A percentile compares a stretch with the other conserved stretches of the same genome.
phyloP scores from a whole-genome alignment of 179 eudicot species.

The Heliamphora pulchella region DNA sequence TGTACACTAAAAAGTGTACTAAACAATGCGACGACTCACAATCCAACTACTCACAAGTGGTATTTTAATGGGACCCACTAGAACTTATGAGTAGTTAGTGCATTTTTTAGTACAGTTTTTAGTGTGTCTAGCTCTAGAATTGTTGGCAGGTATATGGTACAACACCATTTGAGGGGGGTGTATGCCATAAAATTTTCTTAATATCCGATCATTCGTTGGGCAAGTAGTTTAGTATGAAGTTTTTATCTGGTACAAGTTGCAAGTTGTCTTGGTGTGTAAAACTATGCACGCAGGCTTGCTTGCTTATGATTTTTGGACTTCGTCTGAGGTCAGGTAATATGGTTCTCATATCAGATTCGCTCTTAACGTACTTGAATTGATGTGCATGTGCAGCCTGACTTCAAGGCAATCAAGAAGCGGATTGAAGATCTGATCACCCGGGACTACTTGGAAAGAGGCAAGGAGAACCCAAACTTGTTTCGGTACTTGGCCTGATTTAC shows the following conservation, averaged over 20 bases:
- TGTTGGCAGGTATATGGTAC: too few species aligned
- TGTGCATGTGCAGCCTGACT: constrained; percentile 28
- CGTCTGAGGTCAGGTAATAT: background rate
- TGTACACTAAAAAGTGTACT: too few species aligned
- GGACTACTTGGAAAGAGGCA: constrained; percentile 33
- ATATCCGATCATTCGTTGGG: background rate
- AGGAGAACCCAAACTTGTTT: constrained; percentile 24
- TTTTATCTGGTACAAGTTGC: background rate
- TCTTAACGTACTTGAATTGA: background rate
- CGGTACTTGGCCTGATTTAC: constrained; percentile 25
- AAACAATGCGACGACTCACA: too few species aligned
- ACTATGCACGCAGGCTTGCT: background rate
- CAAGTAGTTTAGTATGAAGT: background rate
- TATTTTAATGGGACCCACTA: too few species aligned
- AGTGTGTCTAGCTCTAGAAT: too few species aligned
- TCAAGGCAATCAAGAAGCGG: constrained; percentile 35
- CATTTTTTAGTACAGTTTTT: too few species aligned
- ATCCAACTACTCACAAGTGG: too few species aligned
- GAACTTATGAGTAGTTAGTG: too few species aligned
- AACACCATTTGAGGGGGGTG: too few species aligned
- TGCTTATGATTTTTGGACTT: background rate
- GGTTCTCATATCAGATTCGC: background rate
- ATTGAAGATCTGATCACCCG: constrained; percentile 33
- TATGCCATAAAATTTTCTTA: too few species aligned
- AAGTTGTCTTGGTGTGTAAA: background rate